phyloP scores from a whole-genome alignment of 441 rosid species.

The Gossypium laxum region DNA sequence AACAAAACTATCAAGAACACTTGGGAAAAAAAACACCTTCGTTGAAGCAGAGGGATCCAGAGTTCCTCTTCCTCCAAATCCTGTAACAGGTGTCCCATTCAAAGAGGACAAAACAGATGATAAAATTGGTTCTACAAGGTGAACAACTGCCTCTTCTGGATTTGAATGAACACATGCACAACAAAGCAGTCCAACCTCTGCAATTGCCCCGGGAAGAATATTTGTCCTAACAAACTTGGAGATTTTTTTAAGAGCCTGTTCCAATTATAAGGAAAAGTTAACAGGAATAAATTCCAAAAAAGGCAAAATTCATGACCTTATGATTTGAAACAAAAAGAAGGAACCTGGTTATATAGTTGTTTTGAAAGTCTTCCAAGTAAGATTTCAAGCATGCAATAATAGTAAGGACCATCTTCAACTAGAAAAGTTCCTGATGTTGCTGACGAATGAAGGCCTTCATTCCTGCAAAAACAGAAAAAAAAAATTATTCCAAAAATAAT shows the following conservation, averaged over 20 bases:
- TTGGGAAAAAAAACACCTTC: constrained; percentile 46
- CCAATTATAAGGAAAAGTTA: constrained; percentile 18
- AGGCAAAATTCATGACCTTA: constrained; percentile 1
- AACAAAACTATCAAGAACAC: constrained; percentile 20
- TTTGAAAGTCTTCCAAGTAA: constrained; percentile 86
- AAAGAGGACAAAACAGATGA: constrained; percentile 71
- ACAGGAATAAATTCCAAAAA: background rate
- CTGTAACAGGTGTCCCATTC: constrained; percentile 79
- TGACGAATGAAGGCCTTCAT: constrained; percentile 84
- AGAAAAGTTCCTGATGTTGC: constrained; percentile 94
- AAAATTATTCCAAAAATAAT: constrained; percentile 3
- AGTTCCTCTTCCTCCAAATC: constrained; percentile 77
- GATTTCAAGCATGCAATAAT: constrained; percentile 96
- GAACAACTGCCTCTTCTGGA: constrained; percentile 82
- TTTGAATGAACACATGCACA: constrained; percentile 93
- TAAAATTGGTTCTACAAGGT: constrained; percentile 82
- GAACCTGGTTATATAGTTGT: constrained; percentile 79
- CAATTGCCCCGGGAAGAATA: constrained; percentile 98
- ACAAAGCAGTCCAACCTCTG: constrained; percentile 98
- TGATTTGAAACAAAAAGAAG: constrained; percentile 18
- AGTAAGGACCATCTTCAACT: constrained; percentile 95
- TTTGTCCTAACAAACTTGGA: constrained; percentile 85
- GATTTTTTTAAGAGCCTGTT: constrained; percentile 91
- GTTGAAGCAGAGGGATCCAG: constrained; percentile 38
- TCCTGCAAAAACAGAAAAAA: constrained; percentile 39